Conservation (phyloP, 2,329 filamentous ascomycete genomes). For the Aphanocladium album region DNA sequence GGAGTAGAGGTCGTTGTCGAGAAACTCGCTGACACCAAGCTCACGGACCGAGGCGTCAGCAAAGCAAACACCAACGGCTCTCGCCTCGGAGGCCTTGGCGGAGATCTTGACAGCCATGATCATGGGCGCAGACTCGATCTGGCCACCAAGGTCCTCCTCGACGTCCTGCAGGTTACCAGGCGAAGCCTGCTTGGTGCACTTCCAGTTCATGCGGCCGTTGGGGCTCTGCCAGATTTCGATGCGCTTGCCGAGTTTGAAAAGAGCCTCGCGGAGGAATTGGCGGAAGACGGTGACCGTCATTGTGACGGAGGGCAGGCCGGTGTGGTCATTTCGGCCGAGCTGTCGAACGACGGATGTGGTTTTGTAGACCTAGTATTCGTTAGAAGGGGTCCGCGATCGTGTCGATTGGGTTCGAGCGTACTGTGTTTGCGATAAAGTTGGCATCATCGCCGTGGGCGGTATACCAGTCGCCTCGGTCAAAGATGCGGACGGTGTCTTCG, state of each 20-base stretch:
- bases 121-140: constrained; percentile 85
- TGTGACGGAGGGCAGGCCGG: constrained; percentile 86
- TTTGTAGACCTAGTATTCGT: constrained; percentile 72
- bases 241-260: constrained; percentile 85
- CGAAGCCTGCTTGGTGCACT: constrained; percentile 83
- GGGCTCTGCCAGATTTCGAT: constrained; percentile 83
- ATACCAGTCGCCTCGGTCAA: constrained; percentile 92
- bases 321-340: constrained; percentile 76
- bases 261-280: constrained; percentile 88
- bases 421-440: constrained; percentile 73
- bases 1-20: constrained; percentile 98
- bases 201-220: constrained; percentile 82
- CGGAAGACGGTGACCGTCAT: constrained; percentile 94
- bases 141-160: constrained; percentile 85
- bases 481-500: constrained; percentile 78
- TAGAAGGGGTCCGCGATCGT: background rate
- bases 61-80: constrained; percentile 91
- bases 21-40: constrained; percentile 92
- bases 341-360: constrained; percentile 93
- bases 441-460: constrained; percentile 88
- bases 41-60: constrained; percentile 95
- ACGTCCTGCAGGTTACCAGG: constrained; percentile 96
- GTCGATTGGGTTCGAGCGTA: constrained; percentile 29
- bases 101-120: constrained; percentile 93
- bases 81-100: constrained; percentile 77